These are phyloP conservation scores for Phallus indusiatus DNA, from an alignment of 768 basidiomycete species.

Conservation along the genomic window DNA sequence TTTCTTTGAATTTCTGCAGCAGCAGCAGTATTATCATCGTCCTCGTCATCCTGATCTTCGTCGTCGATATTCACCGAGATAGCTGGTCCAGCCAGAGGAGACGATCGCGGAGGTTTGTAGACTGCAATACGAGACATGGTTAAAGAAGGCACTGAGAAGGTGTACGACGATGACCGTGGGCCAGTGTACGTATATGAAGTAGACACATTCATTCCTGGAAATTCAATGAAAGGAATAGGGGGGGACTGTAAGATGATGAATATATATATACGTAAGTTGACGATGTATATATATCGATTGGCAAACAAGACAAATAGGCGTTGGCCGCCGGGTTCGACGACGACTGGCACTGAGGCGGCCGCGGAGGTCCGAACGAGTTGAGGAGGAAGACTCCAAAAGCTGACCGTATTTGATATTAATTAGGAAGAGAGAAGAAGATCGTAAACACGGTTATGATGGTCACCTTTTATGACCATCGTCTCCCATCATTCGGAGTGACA, in stretches of 20 bases:
- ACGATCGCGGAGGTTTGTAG: background rate
- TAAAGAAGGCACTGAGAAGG: background rate
- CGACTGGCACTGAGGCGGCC: no score
- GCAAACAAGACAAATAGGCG: no score
- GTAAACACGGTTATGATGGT: background rate
- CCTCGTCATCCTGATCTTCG: background rate
- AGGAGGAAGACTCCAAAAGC: no score
- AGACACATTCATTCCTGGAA: background rate
- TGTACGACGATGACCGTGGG: background rate
- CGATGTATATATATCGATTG: no score
- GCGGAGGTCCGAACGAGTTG: no score
- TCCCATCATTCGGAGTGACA: background rate
- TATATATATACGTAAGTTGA: no score
- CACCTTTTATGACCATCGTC: background rate
- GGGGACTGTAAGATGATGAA: no score
- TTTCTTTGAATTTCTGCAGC: background rate
- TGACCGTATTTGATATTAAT: no score
- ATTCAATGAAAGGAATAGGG: no score
- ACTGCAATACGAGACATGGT: background rate
- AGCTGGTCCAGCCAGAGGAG: background rate
- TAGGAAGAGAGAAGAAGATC: no score
- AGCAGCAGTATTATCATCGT: background rate
- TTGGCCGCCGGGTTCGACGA: no score
- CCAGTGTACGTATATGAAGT: background rate
- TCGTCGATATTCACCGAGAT: background rate